A percentile compares a stretch with the other conserved stretches of the same genome.
Evolutionary conservation across 2,329 filamentous ascomycete genomes (phyloP).

Genomic region (Arthrobotrys megalospora): DNA sequence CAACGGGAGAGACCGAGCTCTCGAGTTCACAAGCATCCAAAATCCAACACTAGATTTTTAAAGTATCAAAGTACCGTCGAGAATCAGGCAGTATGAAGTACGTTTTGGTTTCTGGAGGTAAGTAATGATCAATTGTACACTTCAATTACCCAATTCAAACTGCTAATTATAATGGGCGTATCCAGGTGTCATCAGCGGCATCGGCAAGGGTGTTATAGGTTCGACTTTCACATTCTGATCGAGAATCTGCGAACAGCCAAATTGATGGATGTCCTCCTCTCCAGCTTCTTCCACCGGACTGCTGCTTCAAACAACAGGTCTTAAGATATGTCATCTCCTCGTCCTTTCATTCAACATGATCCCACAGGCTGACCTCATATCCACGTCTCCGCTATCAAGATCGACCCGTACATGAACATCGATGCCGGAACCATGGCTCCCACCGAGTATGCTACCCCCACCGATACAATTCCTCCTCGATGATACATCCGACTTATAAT

Average conservation of each 20-base stretch:
- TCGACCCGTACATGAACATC: slow-evolving; percentile 82
- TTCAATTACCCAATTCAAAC: slow-evolving; percentile 21
- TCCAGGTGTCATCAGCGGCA: slow-evolving; percentile 73
- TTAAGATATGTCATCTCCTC: slow-evolving; percentile 75
- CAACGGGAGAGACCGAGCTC: slow-evolving; percentile 11
- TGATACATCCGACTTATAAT: slow-evolving; percentile 38
- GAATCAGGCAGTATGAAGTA: slow-evolving; percentile 77
- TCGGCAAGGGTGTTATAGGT: slow-evolving; percentile 79
- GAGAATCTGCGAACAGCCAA: slow-evolving; percentile 13
- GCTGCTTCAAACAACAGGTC: slow-evolving; percentile 83
- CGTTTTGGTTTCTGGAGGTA: slow-evolving; percentile 84
- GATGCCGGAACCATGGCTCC: slow-evolving; percentile 82
- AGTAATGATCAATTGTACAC: slow-evolving; percentile 65
- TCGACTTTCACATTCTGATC: slow-evolving; percentile 20
- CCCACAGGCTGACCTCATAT: slow-evolving; percentile 63
- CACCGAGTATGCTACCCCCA: slow-evolving; percentile 70
- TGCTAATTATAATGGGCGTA: slow-evolving; percentile 60
- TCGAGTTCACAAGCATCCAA: background rate
- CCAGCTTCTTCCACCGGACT: slow-evolving; percentile 79
- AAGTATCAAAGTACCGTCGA: background rate
- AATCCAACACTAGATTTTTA: slow-evolving; percentile 39
- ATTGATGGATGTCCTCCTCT: slow-evolving; percentile 62
- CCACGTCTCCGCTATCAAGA: slow-evolving; percentile 78
- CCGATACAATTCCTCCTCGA: slow-evolving; percentile 9
- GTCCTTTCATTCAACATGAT: slow-evolving; percentile 41